Evolutionary conservation across 2,329 filamentous ascomycete genomes (phyloP), one percentile per base, ranked within the genome.

Genomic region (Basipetospora chlamydospora): DNA sequence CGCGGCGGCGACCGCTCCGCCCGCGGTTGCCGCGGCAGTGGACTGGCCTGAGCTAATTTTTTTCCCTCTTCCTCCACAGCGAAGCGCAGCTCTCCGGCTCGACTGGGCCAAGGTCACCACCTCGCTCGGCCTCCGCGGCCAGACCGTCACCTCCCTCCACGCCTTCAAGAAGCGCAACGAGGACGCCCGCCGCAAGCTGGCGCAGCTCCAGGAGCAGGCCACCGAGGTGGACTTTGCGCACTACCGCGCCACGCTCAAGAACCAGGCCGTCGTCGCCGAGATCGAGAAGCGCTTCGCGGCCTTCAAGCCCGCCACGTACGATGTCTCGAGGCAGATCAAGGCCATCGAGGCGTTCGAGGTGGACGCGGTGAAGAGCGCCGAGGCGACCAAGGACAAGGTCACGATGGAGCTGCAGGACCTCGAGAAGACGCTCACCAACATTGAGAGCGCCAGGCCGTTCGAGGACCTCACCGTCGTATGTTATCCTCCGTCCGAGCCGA

Each of bases 111-210:
- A 92, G 70, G 77, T 98, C 57, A 80, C 80, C 65, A 77, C 74
- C 66, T 92, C 88, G 57, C 86, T 98, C 55, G 88, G 88, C 61
- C 85, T 98, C 62, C 84, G 84, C 63, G 90, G 90, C 61, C 83
- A 86, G 69, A 98, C 90, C 50, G 87, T 84, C 50, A 67, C 80
- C 53, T 81, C 88, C 44, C 85, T 98, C 44, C 80, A 88, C 61
- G 75, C 84, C 48, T 98, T 98, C 80, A 98, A 98, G 77, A 90
- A 94, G 78, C 87, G 90, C 68, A 95, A 96, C 73, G 90, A 98
- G 60, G 87, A 95, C 60, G 88, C 85, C 58, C 87, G 88, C 66
- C 88, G 90, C 70, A 88, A 88, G 67, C 73, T 98, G 43, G 77
- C 81, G 62, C 53, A 75, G 44, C 84, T 98, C 41, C 77, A 75